Evolutionary conservation across 331 rosid species (phyloP), one percentile per base, ranked within the genome.

Genomic region (Dryas integrifolia): DNA sequence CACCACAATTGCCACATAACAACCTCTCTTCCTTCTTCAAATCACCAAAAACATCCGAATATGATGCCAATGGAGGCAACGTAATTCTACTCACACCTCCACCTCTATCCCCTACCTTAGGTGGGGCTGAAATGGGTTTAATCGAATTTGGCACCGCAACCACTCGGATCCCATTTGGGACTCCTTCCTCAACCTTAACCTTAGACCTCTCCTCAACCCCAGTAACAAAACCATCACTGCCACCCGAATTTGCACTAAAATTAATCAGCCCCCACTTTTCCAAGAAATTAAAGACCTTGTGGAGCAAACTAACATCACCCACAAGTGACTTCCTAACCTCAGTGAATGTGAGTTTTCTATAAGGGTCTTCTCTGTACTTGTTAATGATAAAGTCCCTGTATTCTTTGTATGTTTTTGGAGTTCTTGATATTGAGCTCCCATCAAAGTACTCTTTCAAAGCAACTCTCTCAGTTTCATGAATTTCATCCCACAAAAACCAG

Each of bases 401-500:
- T 38, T 95, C 96, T 73, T 84, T 89, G 83, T 91, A 95, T 24
- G 81, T 76, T 70, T 89, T 87, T 6, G 96, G 93, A 0, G 97
- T 88, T 65, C 96, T 81, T 0, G 98, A 67, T 1, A 94, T 62
- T 6, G 97, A 89, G 76, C 81, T 89, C 40, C 85, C 92, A 18
- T 85, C 89, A 63, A 94, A 94, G 65, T 85, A 94, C 74, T 94
- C 97, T 67, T 83, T 86, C 71, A 94, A 65, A 1, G 85, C 82
- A 0, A 53, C 52, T 76, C 60, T 77, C 89, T 94, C 98, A 0
- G 81, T 94, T 72, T 84, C 96, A 72, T 94, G 97, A 60, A 94
- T 91, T 62, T 89, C 96, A 65, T 89, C 97, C 98, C 98, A 94
- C 80, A 78, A 45, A 76, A 93, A 93, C 98, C 98, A 93, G 74